Evolutionary conservation across 1,284 basidiomycete species (phyloP).

Genomic region (Ceratobasidium sp.): DNA sequence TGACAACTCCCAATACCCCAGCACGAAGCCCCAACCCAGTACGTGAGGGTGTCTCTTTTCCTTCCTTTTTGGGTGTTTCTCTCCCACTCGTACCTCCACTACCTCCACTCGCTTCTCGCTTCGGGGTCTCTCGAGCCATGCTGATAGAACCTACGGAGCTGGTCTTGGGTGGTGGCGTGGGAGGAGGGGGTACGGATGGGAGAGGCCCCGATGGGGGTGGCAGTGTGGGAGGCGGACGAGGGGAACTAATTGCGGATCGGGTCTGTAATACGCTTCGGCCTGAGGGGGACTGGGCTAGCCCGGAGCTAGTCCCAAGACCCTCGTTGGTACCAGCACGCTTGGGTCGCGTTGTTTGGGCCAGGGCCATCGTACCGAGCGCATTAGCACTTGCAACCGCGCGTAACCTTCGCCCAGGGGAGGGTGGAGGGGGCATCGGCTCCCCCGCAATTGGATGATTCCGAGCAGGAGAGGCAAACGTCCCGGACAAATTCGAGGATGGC

Average conservation of each 20-base stretch:
- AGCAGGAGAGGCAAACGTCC: conserved; percentile 1
- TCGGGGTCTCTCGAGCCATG: conserved; percentile 14
- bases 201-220: conserved; percentile 12
- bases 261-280: conserved; percentile 7
- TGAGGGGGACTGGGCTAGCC: not conserved
- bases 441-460: conserved; percentile 37
- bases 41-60: conserved; percentile 24
- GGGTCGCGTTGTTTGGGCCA: conserved; percentile 18
- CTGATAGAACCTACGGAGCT: not conserved
- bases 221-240: conserved; percentile 17
- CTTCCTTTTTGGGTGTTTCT: conserved; percentile 32
- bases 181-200: conserved; percentile 12
- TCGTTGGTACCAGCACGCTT: conserved; percentile 36
- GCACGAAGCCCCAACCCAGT: conserved; percentile 15
- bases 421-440: conserved; percentile 30
- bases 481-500: conserved; percentile 6
- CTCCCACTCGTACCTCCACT: conserved; percentile 1
- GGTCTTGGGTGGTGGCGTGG: conserved; percentile 19
- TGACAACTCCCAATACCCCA: conserved; percentile 29
- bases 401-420: conserved; percentile 26
- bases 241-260: conserved; percentile 1
- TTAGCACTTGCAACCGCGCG: conserved; percentile 31
- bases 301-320: conserved; percentile 26
- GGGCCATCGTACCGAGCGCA: conserved; percentile 13
- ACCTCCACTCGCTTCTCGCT: conserved; percentile 10